A percentile compares a stretch with the other conserved stretches of the same genome.
Evolutionary conservation across 257 asterid genomes (phyloP).

Genomic region (Cordia subcordata): DNA sequence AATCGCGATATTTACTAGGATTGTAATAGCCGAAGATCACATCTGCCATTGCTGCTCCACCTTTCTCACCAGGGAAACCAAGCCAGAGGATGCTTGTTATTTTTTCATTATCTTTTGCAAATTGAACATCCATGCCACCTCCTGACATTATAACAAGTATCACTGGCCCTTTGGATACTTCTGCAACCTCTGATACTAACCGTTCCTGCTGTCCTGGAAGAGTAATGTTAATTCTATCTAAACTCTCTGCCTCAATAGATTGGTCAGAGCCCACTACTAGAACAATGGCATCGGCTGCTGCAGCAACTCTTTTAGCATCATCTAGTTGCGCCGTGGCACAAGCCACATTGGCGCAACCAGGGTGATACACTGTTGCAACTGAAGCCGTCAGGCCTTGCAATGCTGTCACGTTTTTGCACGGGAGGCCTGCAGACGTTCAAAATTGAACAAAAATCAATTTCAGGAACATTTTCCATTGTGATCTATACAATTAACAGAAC

Average conservation of each 20-base stretch:
- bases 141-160: constrained; percentile 64
- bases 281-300: constrained; percentile 54
- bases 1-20: constrained; percentile 45
- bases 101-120: constrained; percentile 51
- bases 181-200: constrained; percentile 51
- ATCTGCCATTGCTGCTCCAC: constrained; percentile 68
- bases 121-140: constrained; percentile 66
- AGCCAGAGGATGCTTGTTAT: constrained; percentile 79
- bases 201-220: constrained; percentile 76
- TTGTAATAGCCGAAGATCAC: constrained; percentile 71
- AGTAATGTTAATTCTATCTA: constrained; percentile 48
- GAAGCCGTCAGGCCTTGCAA: constrained; percentile 43
- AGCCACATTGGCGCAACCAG: constrained; percentile 48
- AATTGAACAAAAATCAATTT: not conserved
- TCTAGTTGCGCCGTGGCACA: constrained; percentile 39
- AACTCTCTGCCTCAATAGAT: constrained; percentile 51
- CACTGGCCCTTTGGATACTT: constrained; percentile 62
- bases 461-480: not conserved
- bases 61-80: constrained; percentile 92
- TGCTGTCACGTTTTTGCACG: constrained; percentile 56
- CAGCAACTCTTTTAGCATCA: constrained; percentile 44
- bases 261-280: constrained; percentile 83
- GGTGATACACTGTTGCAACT: constrained; percentile 24
- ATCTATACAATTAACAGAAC: not conserved
- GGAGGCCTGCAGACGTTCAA: constrained; percentile 35